Evolutionary conservation across 148 eudicot species (phyloP).

Genomic region (Silene conica): DNA sequence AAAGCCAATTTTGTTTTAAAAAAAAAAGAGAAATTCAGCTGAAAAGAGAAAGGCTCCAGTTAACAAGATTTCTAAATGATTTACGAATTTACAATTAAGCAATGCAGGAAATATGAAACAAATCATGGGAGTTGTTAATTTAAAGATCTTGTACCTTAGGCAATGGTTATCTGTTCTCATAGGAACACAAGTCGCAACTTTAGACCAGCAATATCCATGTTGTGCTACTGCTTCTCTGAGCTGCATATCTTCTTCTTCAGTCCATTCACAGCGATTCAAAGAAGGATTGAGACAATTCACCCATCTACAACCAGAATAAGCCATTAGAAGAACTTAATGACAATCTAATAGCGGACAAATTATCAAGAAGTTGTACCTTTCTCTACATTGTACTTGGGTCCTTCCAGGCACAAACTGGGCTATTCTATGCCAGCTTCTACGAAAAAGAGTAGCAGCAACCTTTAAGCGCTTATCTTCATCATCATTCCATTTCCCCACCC

Average conservation of each 20-base stretch:
- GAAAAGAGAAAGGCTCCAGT: background rate
- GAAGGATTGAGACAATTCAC: slow-evolving; percentile 72
- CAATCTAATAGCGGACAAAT: background rate
- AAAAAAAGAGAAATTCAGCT: background rate
- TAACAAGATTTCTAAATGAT: background rate
- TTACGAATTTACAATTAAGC: background rate
- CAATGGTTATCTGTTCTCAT: slow-evolving; percentile 86
- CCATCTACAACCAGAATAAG: slow-evolving; percentile 54
- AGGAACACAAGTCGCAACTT: slow-evolving; percentile 68
- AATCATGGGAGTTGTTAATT: background rate
- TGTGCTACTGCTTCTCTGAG: slow-evolving; percentile 57
- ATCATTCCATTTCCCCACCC: slow-evolving; percentile 61
- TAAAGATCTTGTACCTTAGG: slow-evolving; percentile 39
- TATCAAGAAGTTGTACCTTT: slow-evolving; percentile 45
- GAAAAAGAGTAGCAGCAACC: slow-evolving; percentile 72
- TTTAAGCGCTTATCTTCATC: slow-evolving; percentile 78
- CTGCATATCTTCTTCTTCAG: slow-evolving; percentile 67
- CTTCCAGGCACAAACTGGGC: slow-evolving; percentile 82
- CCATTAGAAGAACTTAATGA: slow-evolving; percentile 11
- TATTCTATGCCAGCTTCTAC: slow-evolving; percentile 71
- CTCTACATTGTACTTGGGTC: slow-evolving; percentile 86
- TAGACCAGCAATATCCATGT: slow-evolving; percentile 69
- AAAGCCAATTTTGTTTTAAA: background rate
- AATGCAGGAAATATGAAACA: background rate
- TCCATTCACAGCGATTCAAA: slow-evolving; percentile 60